Base-by-base conservation (phyloP, 2,329 filamentous ascomycete species). In the Colletotrichum eleusines region DNA sequence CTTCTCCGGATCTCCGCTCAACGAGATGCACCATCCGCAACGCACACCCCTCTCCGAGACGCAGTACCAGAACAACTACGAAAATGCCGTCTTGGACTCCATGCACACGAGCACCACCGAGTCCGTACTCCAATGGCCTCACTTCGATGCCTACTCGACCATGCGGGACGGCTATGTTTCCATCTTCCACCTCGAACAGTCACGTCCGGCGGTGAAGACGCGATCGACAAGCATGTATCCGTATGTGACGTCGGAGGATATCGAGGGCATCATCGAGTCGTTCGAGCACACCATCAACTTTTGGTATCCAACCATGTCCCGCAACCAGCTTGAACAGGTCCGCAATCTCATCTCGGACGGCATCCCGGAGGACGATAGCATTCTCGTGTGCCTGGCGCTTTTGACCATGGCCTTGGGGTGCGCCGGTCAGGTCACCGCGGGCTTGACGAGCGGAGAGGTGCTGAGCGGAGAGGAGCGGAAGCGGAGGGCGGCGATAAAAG, bases 31-130 rank as follows among this genome's bases (percentile, higher is more conserved):
- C 26, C 74, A 73, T 14, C 74, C 73, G 46, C 74, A 74, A 14
- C 69, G 69, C 44, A 74, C 74, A 20, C 73, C 74, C 33, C 53
- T 75, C 35, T 73, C 66, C 42, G 76, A 79, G 64, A 63, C 68
- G 5, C 74, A 76, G 51, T 68, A 65, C 54, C 72, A 69, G 51
- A 76, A 72, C 71, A 78, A 75, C 69, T 78, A 82, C 42, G 82
- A 84, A 70, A 87, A 86, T 66, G 85, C 85, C 0, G 81, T 85
- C 2, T 76, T 87, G 6, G 84, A 85, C 12, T 84, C 83, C 0
- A 83, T 85, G 78, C 85, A 86, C 74, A 85, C 83, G 0, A 86
- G 84, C 0, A 84, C 84, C 0, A 86, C 84, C 0, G 84, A 87
- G 73, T 84, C 83, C 0, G 80, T 87, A n/a, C 79, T 87, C 0